These are phyloP conservation scores for Magnusiomyces suaveolens DNA, from an alignment of 1,139 yeast genomes.

Conservation along the genomic window DNA sequence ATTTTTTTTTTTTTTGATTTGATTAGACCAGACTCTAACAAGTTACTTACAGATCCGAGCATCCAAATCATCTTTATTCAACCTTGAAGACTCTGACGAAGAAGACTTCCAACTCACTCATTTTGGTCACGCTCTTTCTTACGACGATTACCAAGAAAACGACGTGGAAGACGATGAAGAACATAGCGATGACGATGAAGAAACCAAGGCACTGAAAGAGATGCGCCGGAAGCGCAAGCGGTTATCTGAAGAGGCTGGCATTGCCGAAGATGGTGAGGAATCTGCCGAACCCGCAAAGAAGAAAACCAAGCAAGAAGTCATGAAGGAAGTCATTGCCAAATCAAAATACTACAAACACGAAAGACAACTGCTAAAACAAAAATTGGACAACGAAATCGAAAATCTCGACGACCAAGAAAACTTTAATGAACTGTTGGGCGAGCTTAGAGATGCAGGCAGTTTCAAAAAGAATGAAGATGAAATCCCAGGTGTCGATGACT, in stretches of 20 bases:
- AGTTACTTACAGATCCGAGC: conserved; percentile 10
- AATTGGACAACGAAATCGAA: conserved; percentile 58
- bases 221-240: conserved; percentile 12
- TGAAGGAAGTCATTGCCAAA: conserved; percentile 94
- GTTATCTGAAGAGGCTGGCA: conserved; percentile 12
- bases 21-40: background rate
- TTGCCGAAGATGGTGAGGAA: conserved; percentile 17
- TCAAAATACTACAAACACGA: conserved; percentile 83
- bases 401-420: conserved; percentile 73
- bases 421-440: conserved; percentile 68
- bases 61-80: conserved; percentile 44
- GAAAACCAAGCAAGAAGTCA: conserved; percentile 87
- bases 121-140: conserved; percentile 58
- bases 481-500: conserved; percentile 18
- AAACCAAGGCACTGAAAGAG: conserved; percentile 18
- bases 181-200: conserved; percentile 38
- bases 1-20: background rate
- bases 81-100: conserved; percentile 65
- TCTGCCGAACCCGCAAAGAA: conserved; percentile 43
- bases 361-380: conserved; percentile 69
- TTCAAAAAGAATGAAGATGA: conserved; percentile 18
- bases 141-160: conserved; percentile 43
- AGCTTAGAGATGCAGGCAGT: conserved; percentile 33
- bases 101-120: conserved; percentile 58
- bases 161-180: conserved; percentile 38